Evolutionary conservation across 805 yeast species (phyloP).

Genomic region (Candida gorgasii): DNA sequence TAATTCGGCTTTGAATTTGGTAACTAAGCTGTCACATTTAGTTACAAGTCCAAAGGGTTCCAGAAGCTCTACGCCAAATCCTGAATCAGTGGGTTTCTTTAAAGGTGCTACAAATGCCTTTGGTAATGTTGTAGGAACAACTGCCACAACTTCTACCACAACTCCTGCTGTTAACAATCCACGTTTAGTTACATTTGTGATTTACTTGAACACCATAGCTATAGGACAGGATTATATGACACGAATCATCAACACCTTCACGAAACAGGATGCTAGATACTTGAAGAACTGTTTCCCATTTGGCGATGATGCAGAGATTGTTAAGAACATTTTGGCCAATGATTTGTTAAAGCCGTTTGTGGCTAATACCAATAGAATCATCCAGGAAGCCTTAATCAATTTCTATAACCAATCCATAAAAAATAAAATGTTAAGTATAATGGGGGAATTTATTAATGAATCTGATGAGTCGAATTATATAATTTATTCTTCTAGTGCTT

Average conservation of each 20-base stretch:
- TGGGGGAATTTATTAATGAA: slow-evolving; percentile 46
- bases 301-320: slow-evolving; percentile 36
- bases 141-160: slow-evolving; percentile 19
- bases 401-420: slow-evolving; percentile 52
- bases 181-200: slow-evolving; percentile 58
- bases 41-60: slow-evolving; percentile 14
- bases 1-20: slow-evolving; percentile 30
- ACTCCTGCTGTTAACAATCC: slow-evolving; percentile 38
- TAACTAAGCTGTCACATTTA: slow-evolving; percentile 4
- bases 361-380: slow-evolving; percentile 36
- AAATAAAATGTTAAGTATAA: slow-evolving; percentile 41
- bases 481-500: slow-evolving; percentile 25
- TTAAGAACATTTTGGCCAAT: slow-evolving; percentile 27
- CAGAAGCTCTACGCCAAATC: slow-evolving; percentile 33
- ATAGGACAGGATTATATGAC: slow-evolving; percentile 59
- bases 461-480: slow-evolving; percentile 31
- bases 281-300: slow-evolving; percentile 33
- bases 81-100: slow-evolving; percentile 40
- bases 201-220: slow-evolving; percentile 72
- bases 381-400: slow-evolving; percentile 46
- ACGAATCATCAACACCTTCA: slow-evolving; percentile 50
- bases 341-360: slow-evolving; percentile 37
- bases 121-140: slow-evolving; percentile 41
- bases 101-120: slow-evolving; percentile 47
- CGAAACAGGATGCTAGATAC: slow-evolving; percentile 20